These are phyloP conservation scores for Phyllosticta citribraziliensis DNA, from an alignment of 2,329 filamentous ascomycete species.

Conservation along the genomic window DNA sequence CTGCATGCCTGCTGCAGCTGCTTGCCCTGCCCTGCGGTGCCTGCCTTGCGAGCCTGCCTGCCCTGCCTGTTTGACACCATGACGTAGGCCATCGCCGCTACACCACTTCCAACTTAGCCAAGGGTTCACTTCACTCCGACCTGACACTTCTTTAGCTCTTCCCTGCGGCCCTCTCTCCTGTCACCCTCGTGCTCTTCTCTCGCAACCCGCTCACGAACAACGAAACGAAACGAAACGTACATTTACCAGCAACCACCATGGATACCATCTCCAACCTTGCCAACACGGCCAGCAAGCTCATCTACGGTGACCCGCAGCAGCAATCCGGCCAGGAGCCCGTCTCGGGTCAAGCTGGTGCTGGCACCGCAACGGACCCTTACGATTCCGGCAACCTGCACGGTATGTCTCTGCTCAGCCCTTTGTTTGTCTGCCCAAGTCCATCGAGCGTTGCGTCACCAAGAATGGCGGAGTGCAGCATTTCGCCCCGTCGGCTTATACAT, in stretches of 20 bases:
- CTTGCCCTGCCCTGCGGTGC: neutral
- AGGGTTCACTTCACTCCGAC: neutral
- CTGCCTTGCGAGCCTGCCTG: neutral
- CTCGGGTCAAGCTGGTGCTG: slow-evolving; percentile 59
- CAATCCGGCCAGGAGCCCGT: slow-evolving; percentile 53
- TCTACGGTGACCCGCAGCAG: slow-evolving; percentile 28
- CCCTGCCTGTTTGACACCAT: neutral
- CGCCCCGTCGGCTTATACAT: neutral
- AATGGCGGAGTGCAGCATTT: neutral
- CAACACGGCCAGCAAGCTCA: slow-evolving; percentile 24
- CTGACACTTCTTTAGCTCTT: neutral
- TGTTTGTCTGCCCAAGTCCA: neutral
- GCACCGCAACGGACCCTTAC: slow-evolving; percentile 60
- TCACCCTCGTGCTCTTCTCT: neutral
- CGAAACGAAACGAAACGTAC: neutral
- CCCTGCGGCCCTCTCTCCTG: neutral
- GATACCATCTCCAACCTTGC: slow-evolving; percentile 30
- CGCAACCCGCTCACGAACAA: neutral
- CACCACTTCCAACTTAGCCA: too few relatives aligned
- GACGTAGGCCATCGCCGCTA: neutral
- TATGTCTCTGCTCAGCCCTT: slow-evolving; percentile 21
- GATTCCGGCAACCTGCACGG: slow-evolving; percentile 67
- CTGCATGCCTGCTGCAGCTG: too few relatives aligned
- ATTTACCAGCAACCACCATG: slow-evolving; percentile 16
- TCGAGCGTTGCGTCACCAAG: neutral